A percentile compares a stretch with the other conserved stretches of the same genome.
These are phyloP conservation scores for Spathaspora sp. DNA, from an alignment of 805 yeast genomes.

Conservation along the genomic window DNA sequence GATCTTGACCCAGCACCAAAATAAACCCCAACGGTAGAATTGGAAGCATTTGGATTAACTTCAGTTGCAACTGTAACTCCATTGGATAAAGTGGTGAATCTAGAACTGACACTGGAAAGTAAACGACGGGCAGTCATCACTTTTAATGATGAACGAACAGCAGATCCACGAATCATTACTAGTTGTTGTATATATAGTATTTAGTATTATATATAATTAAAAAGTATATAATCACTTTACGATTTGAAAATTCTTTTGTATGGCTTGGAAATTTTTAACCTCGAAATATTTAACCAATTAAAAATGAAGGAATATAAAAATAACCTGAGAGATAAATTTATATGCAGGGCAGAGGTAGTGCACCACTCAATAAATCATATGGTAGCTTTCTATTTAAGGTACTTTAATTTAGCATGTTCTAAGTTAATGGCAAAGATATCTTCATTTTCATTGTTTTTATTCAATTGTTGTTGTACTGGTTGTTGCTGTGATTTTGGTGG, in stretches of 20 bases:
- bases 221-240: neutral
- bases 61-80: slow-evolving; percentile 76
- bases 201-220: neutral
- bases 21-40: slow-evolving; percentile 67
- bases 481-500: neutral
- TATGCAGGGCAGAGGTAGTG: neutral
- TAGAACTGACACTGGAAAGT: slow-evolving; percentile 56
- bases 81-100: slow-evolving; percentile 67
- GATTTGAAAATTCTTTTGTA: neutral
- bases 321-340: neutral
- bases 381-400: neutral
- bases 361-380: neutral
- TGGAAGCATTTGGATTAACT: slow-evolving; percentile 48
- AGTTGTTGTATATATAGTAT: neutral
- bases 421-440: slow-evolving; percentile 20
- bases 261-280: neutral
- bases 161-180: slow-evolving; percentile 41
- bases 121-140: slow-evolving; percentile 46
- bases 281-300: neutral
- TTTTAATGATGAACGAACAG: slow-evolving; percentile 27
- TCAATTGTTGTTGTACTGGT: neutral
- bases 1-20: slow-evolving; percentile 76
- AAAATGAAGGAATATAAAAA: neutral
- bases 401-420: slow-evolving; percentile 14
- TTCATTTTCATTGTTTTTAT: slow-evolving; percentile 7